Base-by-base conservation (phyloP, 345 rosid species). In the Noccaea caerulescens region DNA sequence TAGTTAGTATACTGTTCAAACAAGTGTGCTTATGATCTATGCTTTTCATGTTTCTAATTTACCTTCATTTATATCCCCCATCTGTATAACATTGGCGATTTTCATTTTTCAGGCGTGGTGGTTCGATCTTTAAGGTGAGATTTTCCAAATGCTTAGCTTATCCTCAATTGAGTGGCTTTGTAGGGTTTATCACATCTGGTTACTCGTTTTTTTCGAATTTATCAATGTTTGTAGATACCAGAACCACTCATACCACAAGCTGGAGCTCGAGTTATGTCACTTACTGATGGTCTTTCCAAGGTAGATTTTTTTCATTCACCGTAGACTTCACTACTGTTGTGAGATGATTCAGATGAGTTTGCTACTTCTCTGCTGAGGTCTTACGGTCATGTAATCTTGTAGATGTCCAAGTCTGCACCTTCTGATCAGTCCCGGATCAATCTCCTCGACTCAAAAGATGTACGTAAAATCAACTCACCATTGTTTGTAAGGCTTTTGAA, bases 391-490 rank as follows among this genome's bases (percentile, higher is more conserved):
- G 53, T 41, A 73, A 84, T 80, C 59, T 71, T 82, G 50, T 79
- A 93, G 98, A 93, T 90, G 98, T 93, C 96, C 36, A 93, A 93
- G 83, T 93, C 98, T 77, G 90, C 91, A 63, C 86, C 91, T 67
- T 88, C 96, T 49, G 98, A 93, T 77, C 96, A 84, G 82, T 90
- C 98, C 39, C 80, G 96, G 70, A 90, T 90, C 82, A 90, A 93
- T 83, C 96, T 93, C 69, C 97, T 93, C 43, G 98, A 93, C 84
- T 77, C 96, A 39, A 93, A 88, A 80, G 93, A 88, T 79, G 97
- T 93, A 78, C 86, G 98, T 76, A 54, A 23, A 50, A 49, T 80
- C 56, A 38, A 59, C 41, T 58, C 7, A 20, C 45, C 42, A 16
- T 11, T 57, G 50, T 73, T 71, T 52, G 50, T 43, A 33, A 50